Percentiles rank a stretch among this genome's conserved stretches.
Evolutionary conservation across 208 protist genomes (phyloP).

Genomic region (Phytomonas francai): DNA sequence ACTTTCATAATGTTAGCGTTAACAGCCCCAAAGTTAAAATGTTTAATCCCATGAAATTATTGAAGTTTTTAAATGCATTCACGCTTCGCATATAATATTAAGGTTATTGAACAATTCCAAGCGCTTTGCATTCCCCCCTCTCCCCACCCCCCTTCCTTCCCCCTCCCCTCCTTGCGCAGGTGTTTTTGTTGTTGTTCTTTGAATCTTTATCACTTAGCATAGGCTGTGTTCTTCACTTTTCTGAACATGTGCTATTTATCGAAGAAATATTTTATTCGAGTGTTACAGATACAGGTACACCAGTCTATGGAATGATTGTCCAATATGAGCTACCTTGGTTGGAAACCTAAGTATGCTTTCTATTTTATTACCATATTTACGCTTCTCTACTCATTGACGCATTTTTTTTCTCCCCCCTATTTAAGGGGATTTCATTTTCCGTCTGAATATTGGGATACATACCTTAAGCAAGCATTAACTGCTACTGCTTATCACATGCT

Average conservation of each 20-base stretch:
- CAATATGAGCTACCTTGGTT: background rate
- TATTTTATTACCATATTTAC: background rate
- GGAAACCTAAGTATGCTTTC: background rate
- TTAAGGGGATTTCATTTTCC: conserved; percentile 6
- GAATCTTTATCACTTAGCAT: conserved; percentile 6
- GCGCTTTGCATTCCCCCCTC: background rate
- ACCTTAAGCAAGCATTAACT: background rate
- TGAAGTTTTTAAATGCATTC: background rate
- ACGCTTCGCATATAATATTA: background rate
- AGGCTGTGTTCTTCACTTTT: background rate
- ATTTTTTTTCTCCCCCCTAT: background rate
- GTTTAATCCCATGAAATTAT: background rate
- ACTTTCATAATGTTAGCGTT: background rate
- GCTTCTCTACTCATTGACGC: background rate
- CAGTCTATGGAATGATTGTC: background rate
- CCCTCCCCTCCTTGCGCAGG: background rate
- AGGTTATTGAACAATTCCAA: conserved; percentile 5
- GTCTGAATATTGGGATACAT: background rate
- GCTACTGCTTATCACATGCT: conserved; percentile 34
- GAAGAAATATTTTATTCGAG: conserved; percentile 18
- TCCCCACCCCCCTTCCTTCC: background rate
- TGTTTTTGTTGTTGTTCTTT: conserved; percentile 7
- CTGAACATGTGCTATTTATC: conserved; percentile 11
- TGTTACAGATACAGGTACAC: background rate
- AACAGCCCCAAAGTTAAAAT: background rate